Conservation (phyloP, 169 alveolate species). For the Perkinsus olseni region DNA sequence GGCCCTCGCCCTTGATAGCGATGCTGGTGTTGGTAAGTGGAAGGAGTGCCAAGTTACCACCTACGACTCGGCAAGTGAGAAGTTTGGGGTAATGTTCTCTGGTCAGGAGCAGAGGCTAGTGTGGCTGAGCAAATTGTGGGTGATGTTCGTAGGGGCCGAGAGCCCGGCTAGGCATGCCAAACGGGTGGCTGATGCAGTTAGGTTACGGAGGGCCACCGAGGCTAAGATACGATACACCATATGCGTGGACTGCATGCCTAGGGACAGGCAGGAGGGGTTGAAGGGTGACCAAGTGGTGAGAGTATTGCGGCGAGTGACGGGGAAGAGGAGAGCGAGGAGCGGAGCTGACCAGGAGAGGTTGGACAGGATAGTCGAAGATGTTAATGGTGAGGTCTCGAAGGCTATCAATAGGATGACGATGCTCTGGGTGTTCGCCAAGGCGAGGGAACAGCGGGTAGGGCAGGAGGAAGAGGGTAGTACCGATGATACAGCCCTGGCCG, state of each 20-base stretch:
- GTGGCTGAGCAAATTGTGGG: neutral
- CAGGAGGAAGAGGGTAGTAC: neutral
- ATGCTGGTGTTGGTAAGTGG: constrained; percentile 64
- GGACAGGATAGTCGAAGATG: neutral
- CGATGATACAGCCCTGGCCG: neutral
- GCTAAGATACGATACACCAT: neutral
- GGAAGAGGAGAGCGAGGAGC: neutral
- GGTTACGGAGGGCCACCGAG: neutral
- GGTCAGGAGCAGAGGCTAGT: neutral
- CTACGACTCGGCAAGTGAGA: constrained; percentile 7
- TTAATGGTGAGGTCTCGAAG: neutral
- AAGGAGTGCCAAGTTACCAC: constrained; percentile 45
- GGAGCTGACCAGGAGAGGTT: neutral
- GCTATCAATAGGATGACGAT: neutral
- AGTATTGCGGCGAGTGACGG: neutral
- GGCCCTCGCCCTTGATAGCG: constrained; percentile 50
- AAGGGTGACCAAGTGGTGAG: neutral
- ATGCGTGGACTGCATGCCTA: neutral
- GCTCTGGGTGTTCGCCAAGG: neutral
- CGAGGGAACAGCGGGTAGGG: neutral
- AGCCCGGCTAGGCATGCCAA: neutral
- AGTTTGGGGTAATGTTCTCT: constrained; percentile 10
- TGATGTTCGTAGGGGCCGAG: neutral
- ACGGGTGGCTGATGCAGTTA: neutral
- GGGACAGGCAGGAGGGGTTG: neutral